Conservation (phyloP, 2,329 filamentous ascomycete species). For the Dothideomycetes sp. region DNA sequence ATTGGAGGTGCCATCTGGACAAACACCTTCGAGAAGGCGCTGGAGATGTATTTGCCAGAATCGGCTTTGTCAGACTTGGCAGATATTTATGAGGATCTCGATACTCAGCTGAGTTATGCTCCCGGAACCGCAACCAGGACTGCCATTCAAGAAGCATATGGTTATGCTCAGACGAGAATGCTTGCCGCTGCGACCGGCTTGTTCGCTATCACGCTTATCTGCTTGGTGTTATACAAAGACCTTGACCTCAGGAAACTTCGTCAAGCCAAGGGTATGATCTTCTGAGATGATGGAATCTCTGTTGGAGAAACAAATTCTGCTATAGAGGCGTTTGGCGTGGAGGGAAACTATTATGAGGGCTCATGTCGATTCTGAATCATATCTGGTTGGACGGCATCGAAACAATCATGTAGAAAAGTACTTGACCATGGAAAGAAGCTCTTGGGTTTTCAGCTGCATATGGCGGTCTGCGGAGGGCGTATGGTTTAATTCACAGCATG, state of each 20-base stretch:
- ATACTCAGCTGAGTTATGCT: slow-evolving; percentile 42
- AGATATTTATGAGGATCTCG: slow-evolving; percentile 40
- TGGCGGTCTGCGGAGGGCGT: too few relatives aligned
- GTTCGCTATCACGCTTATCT: slow-evolving; percentile 23
- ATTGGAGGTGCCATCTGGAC: slow-evolving; percentile 8
- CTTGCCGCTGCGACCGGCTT: slow-evolving; percentile 20
- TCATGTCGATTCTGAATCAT: too few relatives aligned
- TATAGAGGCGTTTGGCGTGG: too few relatives aligned
- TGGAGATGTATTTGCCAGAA: slow-evolving; percentile 37
- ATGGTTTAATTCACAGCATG: too few relatives aligned
- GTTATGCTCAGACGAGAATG: slow-evolving; percentile 24
- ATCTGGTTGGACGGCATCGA: too few relatives aligned
- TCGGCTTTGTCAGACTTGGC: slow-evolving; percentile 24
- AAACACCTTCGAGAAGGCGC: slow-evolving; percentile 5
- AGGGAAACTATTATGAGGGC: too few relatives aligned
- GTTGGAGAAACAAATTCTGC: too few relatives aligned
- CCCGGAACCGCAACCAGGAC: slow-evolving; percentile 37
- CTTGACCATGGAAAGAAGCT: too few relatives aligned
- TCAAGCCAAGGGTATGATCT: slow-evolving; percentile 42
- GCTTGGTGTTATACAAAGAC: slow-evolving; percentile 36
- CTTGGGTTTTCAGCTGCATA: too few relatives aligned
- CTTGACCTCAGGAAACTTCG: slow-evolving; percentile 37
- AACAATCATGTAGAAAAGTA: too few relatives aligned
- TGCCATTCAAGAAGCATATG: slow-evolving; percentile 25
- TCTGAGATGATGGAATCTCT: too few relatives aligned